Evolutionary conservation across 1,284 basidiomycete species (phyloP), one percentile per base, ranked within the genome.

Genomic region (Cutaneotrichosporon sp.): DNA sequence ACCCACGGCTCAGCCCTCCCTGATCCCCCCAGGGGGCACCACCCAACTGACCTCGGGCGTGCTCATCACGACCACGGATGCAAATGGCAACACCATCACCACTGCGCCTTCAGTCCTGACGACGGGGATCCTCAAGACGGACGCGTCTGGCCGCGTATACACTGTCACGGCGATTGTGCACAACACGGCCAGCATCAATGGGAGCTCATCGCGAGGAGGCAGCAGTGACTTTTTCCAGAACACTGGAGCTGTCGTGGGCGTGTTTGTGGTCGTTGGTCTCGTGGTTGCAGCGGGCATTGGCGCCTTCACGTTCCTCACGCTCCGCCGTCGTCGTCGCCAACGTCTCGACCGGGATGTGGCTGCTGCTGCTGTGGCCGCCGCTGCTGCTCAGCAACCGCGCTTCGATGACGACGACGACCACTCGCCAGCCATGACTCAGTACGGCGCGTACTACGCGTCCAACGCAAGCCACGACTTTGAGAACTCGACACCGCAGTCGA

Each of bases 251-350:
- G 81, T 82, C 3, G 80, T 78, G 3, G 81, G 81, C 61, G 76
- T 76, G 0, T 82, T 82, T 60, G 81, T 81, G 26, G 80, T 79
- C 16, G 74, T 82, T 30, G 81, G 81, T 61, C 71, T 82, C 21
- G 72, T 75, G 4, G 70, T 76, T 4, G 76, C 80, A 1, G 74
- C 75, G 5, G 75, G 74, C 63, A 47, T 81, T n/a, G 70, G 79
- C 31, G 76, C 75, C 0, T 76, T 78, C 46, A 71, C 73, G 26
- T 74, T 79, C 65, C 73, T 80, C 65, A 75, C 80, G 73, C 70
- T 81, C 32, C 70, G 76, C 36, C 68, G 81, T 38, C 65, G 80
- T 32, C 71, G 81, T 42, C 67, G 80, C 55, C 80, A 81, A 65
- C 69, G 73, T 63, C 70, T 80, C 42, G 81, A 80, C 71, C 71